A percentile compares a stretch with the other conserved stretches of the same genome.
Evolutionary conservation across 768 basidiomycete genomes (phyloP).

Genomic region (Collybia nuda): DNA sequence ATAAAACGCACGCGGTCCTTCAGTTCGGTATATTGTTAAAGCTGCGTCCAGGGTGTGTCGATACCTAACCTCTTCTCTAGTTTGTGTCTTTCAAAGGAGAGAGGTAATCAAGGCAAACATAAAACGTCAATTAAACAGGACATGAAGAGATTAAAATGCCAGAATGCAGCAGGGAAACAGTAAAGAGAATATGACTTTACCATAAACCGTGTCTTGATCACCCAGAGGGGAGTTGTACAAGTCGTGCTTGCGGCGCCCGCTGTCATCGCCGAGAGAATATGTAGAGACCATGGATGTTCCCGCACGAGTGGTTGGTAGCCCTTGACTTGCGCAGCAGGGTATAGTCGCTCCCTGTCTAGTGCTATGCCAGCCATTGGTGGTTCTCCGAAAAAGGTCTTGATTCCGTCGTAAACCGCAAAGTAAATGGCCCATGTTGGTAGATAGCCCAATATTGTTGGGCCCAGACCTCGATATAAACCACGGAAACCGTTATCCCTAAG

Average conservation of each 20-base stretch:
- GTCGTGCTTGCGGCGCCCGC: constrained; percentile 93
- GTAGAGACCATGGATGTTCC: constrained; percentile 83
- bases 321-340: constrained; percentile 82
- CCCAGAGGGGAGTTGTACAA: constrained; percentile 96
- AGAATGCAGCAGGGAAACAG: background rate
- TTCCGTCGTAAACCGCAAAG: constrained; percentile 95
- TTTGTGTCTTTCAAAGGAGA: constrained; percentile 68
- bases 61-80: constrained; percentile 74
- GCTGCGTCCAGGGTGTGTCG: constrained; percentile 90
- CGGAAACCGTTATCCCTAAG: constrained; percentile 72
- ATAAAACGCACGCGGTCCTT: constrained; percentile 90
- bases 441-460: constrained; percentile 95
- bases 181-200: constrained; percentile 39
- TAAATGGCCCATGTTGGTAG: constrained; percentile 99
- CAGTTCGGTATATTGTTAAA: constrained; percentile 82
- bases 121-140: constrained; percentile 5
- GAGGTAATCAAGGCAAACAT: constrained; percentile 4
- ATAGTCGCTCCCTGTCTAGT: constrained; percentile 46
- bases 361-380: constrained; percentile 42
- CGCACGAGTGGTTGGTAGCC: constrained; percentile 80
- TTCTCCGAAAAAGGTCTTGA: constrained; percentile 82
- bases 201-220: constrained; percentile 99
- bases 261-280: constrained; percentile 93
- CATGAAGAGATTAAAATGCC: too few relatives aligned
- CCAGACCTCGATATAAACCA: constrained; percentile 95